Evolutionary conservation across 345 rosid genomes (phyloP).

Genomic region (Passiflora organensis): DNA sequence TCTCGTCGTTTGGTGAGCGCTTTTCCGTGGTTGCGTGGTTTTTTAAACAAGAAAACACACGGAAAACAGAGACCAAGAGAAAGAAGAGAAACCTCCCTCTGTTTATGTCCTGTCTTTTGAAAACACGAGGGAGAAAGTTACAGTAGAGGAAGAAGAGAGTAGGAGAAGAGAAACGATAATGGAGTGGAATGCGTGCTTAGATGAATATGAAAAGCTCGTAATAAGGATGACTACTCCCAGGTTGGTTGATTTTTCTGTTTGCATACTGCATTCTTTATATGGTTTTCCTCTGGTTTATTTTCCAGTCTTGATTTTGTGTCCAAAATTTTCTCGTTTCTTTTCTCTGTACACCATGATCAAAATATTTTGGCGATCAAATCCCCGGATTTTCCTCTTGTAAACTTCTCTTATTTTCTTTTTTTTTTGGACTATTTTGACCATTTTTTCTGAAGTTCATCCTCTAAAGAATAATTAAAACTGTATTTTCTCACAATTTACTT

Average conservation of each 20-base stretch:
- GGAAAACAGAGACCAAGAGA: not conserved
- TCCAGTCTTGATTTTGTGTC: too few relatives aligned
- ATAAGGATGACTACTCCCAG: slow-evolving; percentile 88
- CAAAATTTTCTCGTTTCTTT: too few relatives aligned
- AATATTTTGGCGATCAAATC: too few relatives aligned
- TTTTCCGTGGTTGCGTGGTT: not conserved
- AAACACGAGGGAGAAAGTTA: too few relatives aligned
- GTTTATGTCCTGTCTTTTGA: not conserved
- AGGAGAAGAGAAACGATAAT: slow-evolving; percentile 22
- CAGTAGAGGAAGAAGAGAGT: not conserved
- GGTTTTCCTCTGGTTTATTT: too few relatives aligned
- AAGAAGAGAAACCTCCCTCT: not conserved
- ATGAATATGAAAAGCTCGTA: slow-evolving; percentile 94
- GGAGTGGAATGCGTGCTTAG: slow-evolving; percentile 68
- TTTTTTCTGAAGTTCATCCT: not conserved
- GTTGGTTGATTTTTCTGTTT: slow-evolving; percentile 23
- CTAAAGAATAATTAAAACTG: not conserved
- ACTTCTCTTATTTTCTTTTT: too few relatives aligned
- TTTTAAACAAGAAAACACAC: not conserved
- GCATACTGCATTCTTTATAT: too few relatives aligned
- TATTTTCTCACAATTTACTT: slow-evolving; percentile 1
- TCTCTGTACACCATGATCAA: too few relatives aligned
- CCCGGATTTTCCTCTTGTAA: too few relatives aligned
- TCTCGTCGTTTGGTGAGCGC: not conserved
- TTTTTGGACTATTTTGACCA: too few relatives aligned